phyloP scores from a whole-genome alignment of 176 grass and related monocot genomes.

The Rhynchospora pubera region DNA sequence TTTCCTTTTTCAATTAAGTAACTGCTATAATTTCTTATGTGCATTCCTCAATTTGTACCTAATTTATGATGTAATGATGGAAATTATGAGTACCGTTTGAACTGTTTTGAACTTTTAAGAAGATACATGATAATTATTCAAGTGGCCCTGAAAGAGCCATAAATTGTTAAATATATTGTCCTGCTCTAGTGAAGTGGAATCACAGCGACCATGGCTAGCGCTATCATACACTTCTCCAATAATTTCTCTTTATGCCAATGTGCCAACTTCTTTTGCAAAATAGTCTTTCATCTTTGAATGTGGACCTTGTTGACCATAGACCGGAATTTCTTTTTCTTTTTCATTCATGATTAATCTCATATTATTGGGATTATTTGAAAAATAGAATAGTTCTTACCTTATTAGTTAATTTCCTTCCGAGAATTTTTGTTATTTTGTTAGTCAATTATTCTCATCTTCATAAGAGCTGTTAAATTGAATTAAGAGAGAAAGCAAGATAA shows the following conservation, averaged over 20 bases:
- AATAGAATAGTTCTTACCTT: not conserved
- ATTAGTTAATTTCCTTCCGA: not conserved
- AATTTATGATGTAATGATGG: not conserved
- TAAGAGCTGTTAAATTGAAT: not conserved
- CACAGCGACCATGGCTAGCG: not conserved
- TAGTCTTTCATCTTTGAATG: not conserved
- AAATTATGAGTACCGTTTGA: not conserved
- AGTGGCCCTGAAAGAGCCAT: too few species aligned
- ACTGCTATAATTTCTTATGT: too few species aligned
- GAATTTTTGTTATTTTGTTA: not conserved
- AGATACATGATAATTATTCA: not conserved
- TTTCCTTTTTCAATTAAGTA: too few species aligned
- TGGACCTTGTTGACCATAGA: too few species aligned
- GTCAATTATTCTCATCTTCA: not conserved
- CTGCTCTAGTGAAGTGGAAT: not conserved
- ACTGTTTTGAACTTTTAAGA: too few species aligned
- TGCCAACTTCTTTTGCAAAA: slow-evolving; percentile 3
- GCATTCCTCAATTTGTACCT: too few species aligned
- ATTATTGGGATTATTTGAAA: not conserved
- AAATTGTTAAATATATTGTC: too few species aligned
- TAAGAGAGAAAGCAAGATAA: not conserved
- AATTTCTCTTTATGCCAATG: slow-evolving; percentile 2
- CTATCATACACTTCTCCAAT: not conserved
- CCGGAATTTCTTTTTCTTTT: not conserved
- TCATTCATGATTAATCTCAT: not conserved